Evolutionary conservation across 176 grass and related monocot species (phyloP), one percentile per base, ranked within the genome.

Genomic region (Carex cristatella): DNA sequence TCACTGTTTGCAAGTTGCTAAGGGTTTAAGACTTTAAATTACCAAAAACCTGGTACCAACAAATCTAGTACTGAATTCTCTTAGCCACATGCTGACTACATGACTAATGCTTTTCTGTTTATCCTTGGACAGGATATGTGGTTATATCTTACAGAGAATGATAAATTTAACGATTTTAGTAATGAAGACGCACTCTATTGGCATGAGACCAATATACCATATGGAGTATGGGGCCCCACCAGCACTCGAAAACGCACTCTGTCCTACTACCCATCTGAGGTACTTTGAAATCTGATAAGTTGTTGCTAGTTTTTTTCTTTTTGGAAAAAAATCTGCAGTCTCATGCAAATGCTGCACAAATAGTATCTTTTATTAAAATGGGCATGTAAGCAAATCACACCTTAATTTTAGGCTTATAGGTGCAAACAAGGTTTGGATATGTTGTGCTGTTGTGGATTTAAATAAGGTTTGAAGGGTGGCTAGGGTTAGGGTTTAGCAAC

Each of bases 191-290:
- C 97, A 82, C 93, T 99, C 69, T 80, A 95, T 86, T 99, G 97
- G 97, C 97, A 99, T 80, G 97, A 99, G 76, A 33, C 91, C n/a
- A 99, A 92, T 82, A 87, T 99, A 89, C 97, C 97, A n/a, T 99
- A 96, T 92, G 97, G 91, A 66, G 87, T 96, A 49, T 99, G 97
- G 97, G 69, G 74, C 4, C 93, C 87, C 46, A 71, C 83, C 59
- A 92, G 97, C 88, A 92, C 85, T 27, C 92, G 97, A 82, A 93
- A 90, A 32, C 79, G 18, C 59, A 86, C 90, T 9, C 61, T 94
- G 79, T 92, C 91, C 75, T 99, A 96, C 87, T 87, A 94, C 74
- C 97, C 97, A 73, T 96, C 93, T 11, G 91, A 99, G 88, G 97
- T 99, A 88, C 75, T 56, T 69, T 86, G 62, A 32, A 71, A 79